Percentiles rank a stretch among this genome's conserved stretches.
These are phyloP conservation scores for Tuctoria greenei DNA, from an alignment of 176 grass and related monocot species.

Conservation along the genomic window DNA sequence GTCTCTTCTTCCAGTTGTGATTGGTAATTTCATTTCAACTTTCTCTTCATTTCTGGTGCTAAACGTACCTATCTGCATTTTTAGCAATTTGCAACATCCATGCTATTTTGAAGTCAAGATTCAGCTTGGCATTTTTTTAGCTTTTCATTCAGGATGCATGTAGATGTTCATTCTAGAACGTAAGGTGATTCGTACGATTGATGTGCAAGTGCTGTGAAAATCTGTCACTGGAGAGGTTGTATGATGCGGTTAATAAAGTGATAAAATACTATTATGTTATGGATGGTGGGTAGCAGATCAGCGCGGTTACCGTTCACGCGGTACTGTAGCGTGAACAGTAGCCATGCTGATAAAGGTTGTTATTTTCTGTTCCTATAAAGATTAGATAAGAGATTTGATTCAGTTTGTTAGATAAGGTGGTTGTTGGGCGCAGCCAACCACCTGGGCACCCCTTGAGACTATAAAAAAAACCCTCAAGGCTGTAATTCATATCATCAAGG, in stretches of 20 bases:
- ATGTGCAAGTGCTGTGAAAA: neutral
- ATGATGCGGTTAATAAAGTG: neutral
- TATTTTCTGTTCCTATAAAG: too few relatives aligned
- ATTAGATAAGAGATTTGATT: too few relatives aligned
- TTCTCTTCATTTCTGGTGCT: slow-evolving; percentile 25
- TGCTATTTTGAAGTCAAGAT: slow-evolving; percentile 10
- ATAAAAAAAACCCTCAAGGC: too few relatives aligned
- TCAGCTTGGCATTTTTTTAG: neutral
- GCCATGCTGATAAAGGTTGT: too few relatives aligned
- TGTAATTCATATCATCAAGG: too few relatives aligned
- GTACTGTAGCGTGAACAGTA: too few relatives aligned
- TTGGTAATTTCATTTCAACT: slow-evolving; percentile 57
- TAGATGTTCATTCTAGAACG: slow-evolving; percentile 12
- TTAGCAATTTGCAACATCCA: slow-evolving; percentile 13
- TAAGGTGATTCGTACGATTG: neutral
- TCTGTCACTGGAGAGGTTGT: neutral
- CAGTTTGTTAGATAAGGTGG: too few relatives aligned
- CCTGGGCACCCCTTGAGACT: too few relatives aligned
- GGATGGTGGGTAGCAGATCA: too few relatives aligned
- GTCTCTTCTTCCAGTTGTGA: slow-evolving; percentile 83
- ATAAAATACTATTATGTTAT: slow-evolving; percentile 12
- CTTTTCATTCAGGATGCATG: neutral
- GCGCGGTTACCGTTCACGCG: too few relatives aligned
- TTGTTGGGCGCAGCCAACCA: too few relatives aligned
- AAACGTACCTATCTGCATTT: neutral